Percentiles rank a stretch among this genome's conserved stretches.
Conservation (phyloP, 2,329 filamentous ascomycete genomes). For the Arthrobotrys pseudoclavata region DNA sequence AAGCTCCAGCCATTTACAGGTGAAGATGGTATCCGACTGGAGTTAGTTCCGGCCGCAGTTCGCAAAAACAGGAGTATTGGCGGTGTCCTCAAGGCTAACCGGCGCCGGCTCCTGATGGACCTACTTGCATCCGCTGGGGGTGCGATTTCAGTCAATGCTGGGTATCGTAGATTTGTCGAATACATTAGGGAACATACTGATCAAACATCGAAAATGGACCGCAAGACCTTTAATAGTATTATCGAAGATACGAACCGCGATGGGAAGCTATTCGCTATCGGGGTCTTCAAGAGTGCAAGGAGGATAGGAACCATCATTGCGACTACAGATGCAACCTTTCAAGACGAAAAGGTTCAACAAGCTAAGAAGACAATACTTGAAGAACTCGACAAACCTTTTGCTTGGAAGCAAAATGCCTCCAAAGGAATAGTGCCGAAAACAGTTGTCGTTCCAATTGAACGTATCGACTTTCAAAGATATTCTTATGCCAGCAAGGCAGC, state of each 20-base stretch:
- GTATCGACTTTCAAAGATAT: slow-evolving; percentile 56
- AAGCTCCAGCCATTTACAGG: slow-evolving; percentile 44
- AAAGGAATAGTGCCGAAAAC: slow-evolving; percentile 37
- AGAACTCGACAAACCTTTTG: slow-evolving; percentile 55
- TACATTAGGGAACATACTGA: slow-evolving; percentile 52
- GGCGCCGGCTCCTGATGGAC: slow-evolving; percentile 39
- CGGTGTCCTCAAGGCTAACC: slow-evolving; percentile 54
- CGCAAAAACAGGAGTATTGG: slow-evolving; percentile 57
- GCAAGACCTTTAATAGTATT: slow-evolving; percentile 54
- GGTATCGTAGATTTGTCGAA: slow-evolving; percentile 52
- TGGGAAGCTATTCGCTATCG: slow-evolving; percentile 47
- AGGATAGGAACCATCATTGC: slow-evolving; percentile 49
- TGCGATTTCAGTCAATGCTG: slow-evolving; percentile 50
- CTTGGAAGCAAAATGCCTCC: slow-evolving; percentile 48
- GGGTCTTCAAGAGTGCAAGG: slow-evolving; percentile 39
- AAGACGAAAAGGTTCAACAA: slow-evolving; percentile 33
- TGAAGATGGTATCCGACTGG: slow-evolving; percentile 37
- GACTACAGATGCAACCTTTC: slow-evolving; percentile 23
- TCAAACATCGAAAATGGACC: slow-evolving; percentile 53
- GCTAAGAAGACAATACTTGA: slow-evolving; percentile 47
- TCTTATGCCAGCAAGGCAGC: slow-evolving; percentile 37
- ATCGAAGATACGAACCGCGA: slow-evolving; percentile 52
- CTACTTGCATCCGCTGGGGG: slow-evolving; percentile 31
- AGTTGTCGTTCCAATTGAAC: slow-evolving; percentile 39
- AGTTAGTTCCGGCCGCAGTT: slow-evolving; percentile 37